These are phyloP conservation scores for Emydomyces testavorans DNA, from an alignment of 2,329 filamentous ascomycete genomes.

Conservation along the genomic window DNA sequence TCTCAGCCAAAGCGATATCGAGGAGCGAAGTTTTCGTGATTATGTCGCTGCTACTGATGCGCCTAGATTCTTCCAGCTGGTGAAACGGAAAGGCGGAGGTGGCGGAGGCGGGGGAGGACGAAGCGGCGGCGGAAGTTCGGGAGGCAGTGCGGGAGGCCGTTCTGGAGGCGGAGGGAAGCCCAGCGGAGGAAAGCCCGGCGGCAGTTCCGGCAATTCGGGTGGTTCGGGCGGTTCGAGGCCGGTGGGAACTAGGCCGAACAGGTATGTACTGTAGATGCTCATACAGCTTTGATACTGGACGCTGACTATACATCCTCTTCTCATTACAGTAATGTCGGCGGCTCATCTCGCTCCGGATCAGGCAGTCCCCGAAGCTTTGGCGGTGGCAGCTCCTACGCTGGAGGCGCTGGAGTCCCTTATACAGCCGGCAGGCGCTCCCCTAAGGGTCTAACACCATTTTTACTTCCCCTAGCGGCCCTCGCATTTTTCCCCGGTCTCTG, in stretches of 20 bases:
- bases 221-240: neutral
- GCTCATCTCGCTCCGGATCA: constrained; percentile 15
- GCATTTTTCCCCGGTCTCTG: constrained; percentile 44
- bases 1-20: constrained; percentile 17
- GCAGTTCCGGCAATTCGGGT: no score
- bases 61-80: constrained; percentile 23
- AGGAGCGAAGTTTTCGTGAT: neutral
- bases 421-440: constrained; percentile 35
- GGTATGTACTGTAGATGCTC: no score
- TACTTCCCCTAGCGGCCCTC: constrained; percentile 39
- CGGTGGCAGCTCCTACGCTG: constrained; percentile 44
- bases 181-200: constrained; percentile 15
- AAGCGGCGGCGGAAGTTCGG: constrained; percentile 31
- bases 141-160: constrained; percentile 20
- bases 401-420: constrained; percentile 44
- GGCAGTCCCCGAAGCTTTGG: constrained; percentile 35
- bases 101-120: constrained; percentile 39
- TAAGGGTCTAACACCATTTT: constrained; percentile 39
- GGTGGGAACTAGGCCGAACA: neutral
- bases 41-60: constrained; percentile 8
- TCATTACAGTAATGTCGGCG: constrained; percentile 14
- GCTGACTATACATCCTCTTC: constrained; percentile 1
- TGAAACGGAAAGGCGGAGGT: constrained; percentile 42
- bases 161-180: constrained; percentile 3
- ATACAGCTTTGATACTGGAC: no score